phyloP scores from a whole-genome alignment of 2,329 filamentous ascomycete genomes.

The Neofusicoccum umdonicola region DNA sequence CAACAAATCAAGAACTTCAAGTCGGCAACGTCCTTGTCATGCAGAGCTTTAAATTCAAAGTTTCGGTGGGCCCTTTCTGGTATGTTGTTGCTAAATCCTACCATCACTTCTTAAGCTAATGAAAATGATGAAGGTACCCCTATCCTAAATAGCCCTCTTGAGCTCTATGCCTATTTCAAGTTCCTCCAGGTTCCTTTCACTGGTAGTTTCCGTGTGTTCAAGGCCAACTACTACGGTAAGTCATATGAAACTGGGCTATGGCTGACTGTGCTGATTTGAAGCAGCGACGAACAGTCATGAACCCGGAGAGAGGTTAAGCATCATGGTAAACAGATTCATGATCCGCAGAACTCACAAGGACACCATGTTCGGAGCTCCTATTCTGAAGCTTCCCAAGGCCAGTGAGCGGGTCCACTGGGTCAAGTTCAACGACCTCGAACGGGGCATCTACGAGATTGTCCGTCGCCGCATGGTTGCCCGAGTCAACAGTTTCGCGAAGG shows the following conservation, averaged over 20 bases:
- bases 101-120: constrained; percentile 24
- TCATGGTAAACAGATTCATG: constrained; percentile 48
- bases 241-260: not conserved
- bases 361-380: constrained; percentile 52
- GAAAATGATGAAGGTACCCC: not conserved
- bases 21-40: constrained; percentile 44
- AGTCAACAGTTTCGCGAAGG: constrained; percentile 38
- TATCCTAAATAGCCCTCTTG: constrained; percentile 25
- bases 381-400: constrained; percentile 55
- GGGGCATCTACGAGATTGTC: constrained; percentile 54
- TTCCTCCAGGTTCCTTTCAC: constrained; percentile 43
- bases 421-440: constrained; percentile 53
- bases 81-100: constrained; percentile 37
- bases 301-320: constrained; percentile 34
- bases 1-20: constrained; percentile 55
- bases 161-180: constrained; percentile 44
- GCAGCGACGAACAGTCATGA: constrained; percentile 23
- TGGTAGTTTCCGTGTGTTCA: constrained; percentile 43
- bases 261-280: not conserved
- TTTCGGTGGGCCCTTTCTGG: constrained; percentile 46
- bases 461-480: constrained; percentile 40
- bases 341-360: constrained; percentile 56
- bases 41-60: constrained; percentile 38
- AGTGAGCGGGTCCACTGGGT: constrained; percentile 43
- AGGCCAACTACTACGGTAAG: constrained; percentile 42